A percentile compares a stretch with the other conserved stretches of the same genome.
Conservation (phyloP, 805 yeast species). For the Candida broadrunensis region DNA sequence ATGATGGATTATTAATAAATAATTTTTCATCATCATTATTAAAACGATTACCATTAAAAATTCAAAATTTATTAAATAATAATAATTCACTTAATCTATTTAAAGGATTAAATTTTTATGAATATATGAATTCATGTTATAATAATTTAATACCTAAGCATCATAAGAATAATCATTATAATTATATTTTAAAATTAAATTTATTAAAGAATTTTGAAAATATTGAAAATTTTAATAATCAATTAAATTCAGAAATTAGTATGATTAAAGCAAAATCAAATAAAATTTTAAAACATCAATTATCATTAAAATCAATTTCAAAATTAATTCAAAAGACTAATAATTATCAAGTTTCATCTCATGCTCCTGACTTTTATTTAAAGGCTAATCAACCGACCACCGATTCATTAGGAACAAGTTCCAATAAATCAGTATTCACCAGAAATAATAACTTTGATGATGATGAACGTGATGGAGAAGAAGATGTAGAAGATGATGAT, state of each 20-base stretch:
- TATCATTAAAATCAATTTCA: slow-evolving; percentile 16
- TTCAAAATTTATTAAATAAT: slow-evolving; percentile 31
- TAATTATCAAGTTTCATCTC: not conserved
- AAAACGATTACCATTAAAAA: slow-evolving; percentile 28
- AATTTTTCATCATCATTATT: slow-evolving; percentile 20
- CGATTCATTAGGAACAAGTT: slow-evolving; percentile 5
- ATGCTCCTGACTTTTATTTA: slow-evolving; percentile 1
- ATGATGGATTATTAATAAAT: slow-evolving; percentile 16
- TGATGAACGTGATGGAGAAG: slow-evolving; percentile 1
- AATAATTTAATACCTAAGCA: slow-evolving; percentile 28
- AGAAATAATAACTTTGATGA: not conserved
- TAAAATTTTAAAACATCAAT: slow-evolving; percentile 22
- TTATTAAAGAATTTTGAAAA: slow-evolving; percentile 37
- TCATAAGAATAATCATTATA: slow-evolving; percentile 34
- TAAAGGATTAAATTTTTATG: slow-evolving; percentile 30
- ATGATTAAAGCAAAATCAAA: slow-evolving; percentile 19
- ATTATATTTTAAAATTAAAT: slow-evolving; percentile 32
- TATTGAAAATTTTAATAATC: slow-evolving; percentile 26
- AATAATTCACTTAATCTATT: slow-evolving; percentile 28
- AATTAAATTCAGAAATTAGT: slow-evolving; percentile 21
- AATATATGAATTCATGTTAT: slow-evolving; percentile 40
- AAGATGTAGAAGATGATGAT: not conserved
- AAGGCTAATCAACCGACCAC: not conserved
- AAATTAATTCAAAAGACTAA: not conserved
- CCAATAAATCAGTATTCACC: not conserved